Conservation (phyloP, 208 protist genomes). For the Trypanosoma cruzi region DNA sequence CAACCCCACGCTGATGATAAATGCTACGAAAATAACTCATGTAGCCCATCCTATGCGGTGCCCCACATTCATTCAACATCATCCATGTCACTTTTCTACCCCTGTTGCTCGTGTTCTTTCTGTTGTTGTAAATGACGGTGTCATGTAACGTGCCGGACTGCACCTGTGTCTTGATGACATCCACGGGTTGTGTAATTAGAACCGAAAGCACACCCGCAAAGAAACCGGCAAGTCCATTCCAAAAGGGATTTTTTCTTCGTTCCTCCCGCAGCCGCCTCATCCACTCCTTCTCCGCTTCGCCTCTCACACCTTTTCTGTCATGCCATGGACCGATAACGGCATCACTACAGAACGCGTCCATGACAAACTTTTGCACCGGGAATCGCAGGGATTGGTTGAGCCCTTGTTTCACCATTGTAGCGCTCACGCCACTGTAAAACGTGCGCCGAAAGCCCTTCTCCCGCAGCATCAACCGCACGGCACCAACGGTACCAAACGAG, state of each 20-base stretch:
- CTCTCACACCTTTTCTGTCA: background rate
- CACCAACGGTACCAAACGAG: slow-evolving; percentile 2
- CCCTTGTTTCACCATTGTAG: slow-evolving; percentile 34
- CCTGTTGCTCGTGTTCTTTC: background rate
- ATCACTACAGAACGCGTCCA: slow-evolving; percentile 16
- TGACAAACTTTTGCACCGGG: slow-evolving; percentile 20
- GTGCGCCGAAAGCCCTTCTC: slow-evolving; percentile 16
- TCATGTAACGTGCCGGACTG: slow-evolving; percentile 10
- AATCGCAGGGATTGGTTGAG: slow-evolving; percentile 32
- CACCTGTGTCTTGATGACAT: slow-evolving; percentile 35
- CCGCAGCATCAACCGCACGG: slow-evolving; percentile 12
- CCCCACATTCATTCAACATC: background rate
- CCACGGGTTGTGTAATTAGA: slow-evolving; percentile 28
- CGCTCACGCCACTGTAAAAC: slow-evolving; percentile 31
- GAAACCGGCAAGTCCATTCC: slow-evolving; percentile 33
- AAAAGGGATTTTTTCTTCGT: slow-evolving; percentile 9
- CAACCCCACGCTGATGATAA: slow-evolving; percentile 9
- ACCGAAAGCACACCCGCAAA: slow-evolving; percentile 28
- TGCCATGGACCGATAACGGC: background rate
- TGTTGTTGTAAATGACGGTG: background rate
- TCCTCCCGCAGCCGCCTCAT: background rate
- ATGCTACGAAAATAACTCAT: background rate
- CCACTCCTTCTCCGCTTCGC: background rate
- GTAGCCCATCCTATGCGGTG: background rate
- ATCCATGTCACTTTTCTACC: background rate